phyloP scores from a whole-genome alignment of 768 basidiomycete species.

The Pluteus cervinus region DNA sequence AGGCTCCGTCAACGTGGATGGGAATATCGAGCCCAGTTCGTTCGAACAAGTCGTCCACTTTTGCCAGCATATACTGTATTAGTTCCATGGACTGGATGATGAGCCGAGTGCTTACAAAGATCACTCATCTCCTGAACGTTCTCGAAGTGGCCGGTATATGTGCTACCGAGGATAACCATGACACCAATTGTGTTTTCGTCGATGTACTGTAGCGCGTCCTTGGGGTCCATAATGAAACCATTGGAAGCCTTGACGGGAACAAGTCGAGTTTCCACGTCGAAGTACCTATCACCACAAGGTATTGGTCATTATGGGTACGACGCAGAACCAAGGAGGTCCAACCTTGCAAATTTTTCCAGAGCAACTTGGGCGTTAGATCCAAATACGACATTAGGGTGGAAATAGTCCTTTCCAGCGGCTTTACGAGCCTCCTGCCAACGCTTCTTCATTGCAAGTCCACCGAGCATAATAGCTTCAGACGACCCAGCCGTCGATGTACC shows the following conservation, averaged over 20 bases:
- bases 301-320: slow-evolving; percentile 1
- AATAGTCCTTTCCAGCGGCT: slow-evolving; percentile 47
- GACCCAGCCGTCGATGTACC: slow-evolving; percentile 63
- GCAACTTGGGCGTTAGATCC: slow-evolving; percentile 60
- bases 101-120: slow-evolving; percentile 25
- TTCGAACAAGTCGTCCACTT: slow-evolving; percentile 48
- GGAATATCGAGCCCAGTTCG: slow-evolving; percentile 53
- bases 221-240: slow-evolving; percentile 48
- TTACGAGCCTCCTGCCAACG: slow-evolving; percentile 61
- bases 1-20: slow-evolving; percentile 65
- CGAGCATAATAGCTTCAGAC: slow-evolving; percentile 66
- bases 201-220: slow-evolving; percentile 50
- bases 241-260: slow-evolving; percentile 39
- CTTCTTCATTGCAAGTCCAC: slow-evolving; percentile 65
- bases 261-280: slow-evolving; percentile 55
- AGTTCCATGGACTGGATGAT: too few relatives aligned
- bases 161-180: slow-evolving; percentile 47
- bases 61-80: too few relatives aligned
- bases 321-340: not conserved
- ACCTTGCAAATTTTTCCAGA: slow-evolving; percentile 61
- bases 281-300: slow-evolving; percentile 31
- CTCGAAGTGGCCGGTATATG: slow-evolving; percentile 64
- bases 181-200: slow-evolving; percentile 72
- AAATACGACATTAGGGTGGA: slow-evolving; percentile 53
- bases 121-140: slow-evolving; percentile 50